Evolutionary conservation across 2,329 filamentous ascomycete species (phyloP), one percentile per base, ranked within the genome.

Genomic region (Colletotrichum agaves): DNA sequence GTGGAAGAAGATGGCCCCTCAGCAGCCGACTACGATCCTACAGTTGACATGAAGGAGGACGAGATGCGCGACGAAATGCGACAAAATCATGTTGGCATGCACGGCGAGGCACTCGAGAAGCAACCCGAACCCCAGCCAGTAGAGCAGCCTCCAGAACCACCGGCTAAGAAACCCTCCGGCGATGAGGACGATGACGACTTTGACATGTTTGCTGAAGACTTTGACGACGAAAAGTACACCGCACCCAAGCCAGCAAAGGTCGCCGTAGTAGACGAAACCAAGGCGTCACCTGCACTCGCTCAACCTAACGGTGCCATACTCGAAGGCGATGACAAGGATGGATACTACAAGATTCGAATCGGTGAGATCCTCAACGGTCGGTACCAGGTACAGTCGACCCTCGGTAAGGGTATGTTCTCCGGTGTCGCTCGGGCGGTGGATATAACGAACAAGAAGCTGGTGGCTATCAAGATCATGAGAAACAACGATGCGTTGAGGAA

Each of bases 381-480:
- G 37, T 98, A 98, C 78, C 93, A 96, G 76, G 89, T 99, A 35
- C 91, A 95, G 77, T 89, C 94, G 66, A 91, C 91, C 59, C 85
- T 99, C 21, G 96, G 96, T 71, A 94, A 93, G 79, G 96, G 96
- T 73, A 97, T 98, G 87, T 99, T 98, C 78, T 97, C 96, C 0
- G 94, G 93, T 8, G 96, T 99, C n/a, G 93, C 96, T 60, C 90
- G 93, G 71, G 96, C 96, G 21, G 86, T 88, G 70, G 94, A 98
- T 78, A 87, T 91, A 21, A 89, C 88, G 55, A 92, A 87, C 65
- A 90, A 90, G 74, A 87, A 88, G 73, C 78, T 92, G n/a, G 94
- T 98, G 35, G 96, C 96, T 23, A 92, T 99, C 85, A 99, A 99
- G 81, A 96, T 99, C 74, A 97, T 98, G 79, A 92, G 96, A 70